Conservation (phyloP, 768 basidiomycete species). For the Rhodocollybia butyracea region DNA sequence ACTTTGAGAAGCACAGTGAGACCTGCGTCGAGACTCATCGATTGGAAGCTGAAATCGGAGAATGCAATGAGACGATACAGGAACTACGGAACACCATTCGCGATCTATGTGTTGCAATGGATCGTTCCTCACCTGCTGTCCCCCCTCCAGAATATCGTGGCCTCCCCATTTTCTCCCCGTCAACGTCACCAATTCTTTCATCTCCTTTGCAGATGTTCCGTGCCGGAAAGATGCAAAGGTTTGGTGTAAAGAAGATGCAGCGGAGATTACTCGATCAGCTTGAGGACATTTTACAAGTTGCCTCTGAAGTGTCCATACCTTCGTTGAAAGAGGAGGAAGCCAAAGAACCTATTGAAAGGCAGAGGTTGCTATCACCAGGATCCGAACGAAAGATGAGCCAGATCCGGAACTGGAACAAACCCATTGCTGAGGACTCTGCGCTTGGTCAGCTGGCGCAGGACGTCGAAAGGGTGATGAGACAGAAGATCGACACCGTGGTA, state of each 20-base stretch:
- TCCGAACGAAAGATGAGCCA: conserved; percentile 86
- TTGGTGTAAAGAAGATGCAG: conserved; percentile 79
- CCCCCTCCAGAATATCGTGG: conserved; percentile 81
- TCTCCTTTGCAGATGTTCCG: conserved; percentile 80
- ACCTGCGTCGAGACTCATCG: conserved; percentile 96
- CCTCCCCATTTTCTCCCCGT: conserved; percentile 76
- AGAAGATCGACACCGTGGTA: conserved; percentile 93
- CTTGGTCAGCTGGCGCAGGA: conserved; percentile 82
- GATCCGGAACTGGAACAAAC: conserved; percentile 84
- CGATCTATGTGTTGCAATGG: conserved; percentile 69
- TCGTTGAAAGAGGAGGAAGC: conserved; percentile 89
- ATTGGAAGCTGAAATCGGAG: conserved; percentile 90
- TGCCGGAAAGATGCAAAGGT: conserved; percentile 70
- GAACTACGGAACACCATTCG: conserved; percentile 87
- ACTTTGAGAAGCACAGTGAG: conserved; percentile 99
- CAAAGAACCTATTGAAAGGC: conserved; percentile 89
- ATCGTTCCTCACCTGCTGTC: conserved; percentile 60
- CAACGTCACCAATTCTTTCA: conserved; percentile 65
- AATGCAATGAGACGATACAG: conserved; percentile 88
- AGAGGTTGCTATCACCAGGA: conserved; percentile 82
- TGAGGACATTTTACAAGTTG: conserved; percentile 79
- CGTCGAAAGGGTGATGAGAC: conserved; percentile 83
- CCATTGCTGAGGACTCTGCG: conserved; percentile 81
- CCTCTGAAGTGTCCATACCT: conserved; percentile 81
- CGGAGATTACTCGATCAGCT: conserved; percentile 81